Base-by-base conservation (phyloP, 2,329 filamentous ascomycete species). In the Penicillium sp. region DNA sequence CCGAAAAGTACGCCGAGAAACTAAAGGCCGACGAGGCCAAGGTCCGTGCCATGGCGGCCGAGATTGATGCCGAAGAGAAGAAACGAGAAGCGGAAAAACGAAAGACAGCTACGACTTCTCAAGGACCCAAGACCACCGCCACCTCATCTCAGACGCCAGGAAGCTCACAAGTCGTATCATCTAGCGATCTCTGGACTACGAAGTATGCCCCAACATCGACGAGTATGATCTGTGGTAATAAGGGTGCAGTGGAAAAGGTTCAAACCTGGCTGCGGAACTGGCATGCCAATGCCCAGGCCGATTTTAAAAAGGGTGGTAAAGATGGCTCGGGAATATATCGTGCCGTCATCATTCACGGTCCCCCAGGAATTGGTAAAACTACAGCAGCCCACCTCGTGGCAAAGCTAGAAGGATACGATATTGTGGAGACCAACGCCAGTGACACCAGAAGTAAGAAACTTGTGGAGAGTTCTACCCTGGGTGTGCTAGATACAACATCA, bases 331-430 rank as follows among this genome's bases (percentile, higher is more conserved):
- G 93, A 33, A 82, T 82, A 0, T 89, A 88, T 66, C 87, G 94
- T 61, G 90, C 93, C n/a, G 87, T 97, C 62, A 96, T 97, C 71
- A 88, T 99, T 52, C 92, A 95, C 63, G 94, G 94, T 0, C 93
- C 94, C 16, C 94, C 94, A 30, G 94, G 94, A 17, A 96, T 99
- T 62, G 94, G 94, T 64, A 99, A 99, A 77, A 99, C 94, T 2
- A 99, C 94, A 31, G 91, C 95, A 47, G 94, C 94, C 25, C 94
- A 99, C 77, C 80, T 99, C 30, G 90, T 96, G 16, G 93, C 94
- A 0, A 95, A 91, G 68, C 77, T 97, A 19, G 92, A 96, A 70
- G 92, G 93, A 2, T 97, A 91, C 69, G 94, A 99, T 72, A 84
- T 97, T 41, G 80, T 99, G 12, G 94, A 99, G 77, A 94, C 87